Evolutionary conservation across 495 filamentous ascomycete genomes (phyloP).

Genomic region (Mycothermus thermophilus): DNA sequence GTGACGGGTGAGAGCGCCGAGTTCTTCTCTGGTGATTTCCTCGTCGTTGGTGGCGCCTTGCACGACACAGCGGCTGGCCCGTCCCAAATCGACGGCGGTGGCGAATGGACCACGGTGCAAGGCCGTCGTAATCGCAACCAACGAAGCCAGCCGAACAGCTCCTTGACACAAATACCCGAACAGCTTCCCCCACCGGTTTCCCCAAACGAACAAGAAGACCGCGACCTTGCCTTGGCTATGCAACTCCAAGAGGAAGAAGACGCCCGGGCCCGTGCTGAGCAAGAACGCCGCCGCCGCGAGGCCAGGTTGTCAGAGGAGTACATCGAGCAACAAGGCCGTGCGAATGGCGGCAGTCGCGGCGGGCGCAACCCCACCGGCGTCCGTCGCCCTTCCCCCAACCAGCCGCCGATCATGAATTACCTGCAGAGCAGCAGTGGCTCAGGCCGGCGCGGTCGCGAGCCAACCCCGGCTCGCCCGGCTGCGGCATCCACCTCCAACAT

Average conservation of each 20-base stretch:
- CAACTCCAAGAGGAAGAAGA: conserved; percentile 79
- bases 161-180: too few species aligned
- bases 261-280: conserved; percentile 41
- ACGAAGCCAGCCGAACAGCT: conserved; percentile 9
- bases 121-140: conserved; percentile 21
- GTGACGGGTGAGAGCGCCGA: conserved; percentile 71
- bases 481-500: not conserved
- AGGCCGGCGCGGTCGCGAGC: too few species aligned
- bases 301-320: conserved; percentile 39
- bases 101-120: conserved; percentile 40
- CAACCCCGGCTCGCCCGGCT: not conserved
- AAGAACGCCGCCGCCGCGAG: conserved; percentile 35
- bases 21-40: conserved; percentile 84
- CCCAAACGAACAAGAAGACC: conserved; percentile 53
- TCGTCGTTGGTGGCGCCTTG: conserved; percentile 51
- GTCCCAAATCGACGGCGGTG: conserved; percentile 9
- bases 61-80: conserved; percentile 14
- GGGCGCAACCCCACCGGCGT: conserved; percentile 2
- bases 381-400: not conserved
- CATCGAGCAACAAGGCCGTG: conserved; percentile 39
- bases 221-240: conserved; percentile 63
- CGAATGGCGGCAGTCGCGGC: conserved; percentile 1
- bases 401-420: too few species aligned
- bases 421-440: too few species aligned
- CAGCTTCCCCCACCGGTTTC: conserved; percentile 27